Evolutionary conservation across 768 basidiomycete species (phyloP).

Genomic region (Suillus decipiens): DNA sequence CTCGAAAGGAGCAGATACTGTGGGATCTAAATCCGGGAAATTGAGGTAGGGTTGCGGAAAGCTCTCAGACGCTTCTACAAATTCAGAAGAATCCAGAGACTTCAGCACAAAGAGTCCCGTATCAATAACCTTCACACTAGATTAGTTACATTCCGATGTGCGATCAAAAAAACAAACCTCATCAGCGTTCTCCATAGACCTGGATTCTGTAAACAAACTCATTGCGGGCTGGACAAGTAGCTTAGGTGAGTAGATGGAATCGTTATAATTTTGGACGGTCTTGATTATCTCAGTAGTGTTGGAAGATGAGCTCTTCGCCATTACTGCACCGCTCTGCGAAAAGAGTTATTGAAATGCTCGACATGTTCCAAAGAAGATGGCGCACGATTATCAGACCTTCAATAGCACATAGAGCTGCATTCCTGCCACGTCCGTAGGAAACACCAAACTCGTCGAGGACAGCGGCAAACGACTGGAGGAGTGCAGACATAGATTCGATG

Average conservation of each 20-base stretch:
- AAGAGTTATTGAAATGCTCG: not conserved
- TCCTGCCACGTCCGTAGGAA: conserved; percentile 80
- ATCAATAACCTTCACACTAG: conserved; percentile 64
- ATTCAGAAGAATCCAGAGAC: conserved; percentile 60
- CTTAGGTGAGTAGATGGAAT: conserved; percentile 57
- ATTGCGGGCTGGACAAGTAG: conserved; percentile 66
- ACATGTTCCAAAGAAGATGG: conserved; percentile 5
- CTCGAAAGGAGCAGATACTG: conserved; percentile 52
- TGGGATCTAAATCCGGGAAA: conserved; percentile 44
- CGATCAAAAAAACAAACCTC: conserved; percentile 49
- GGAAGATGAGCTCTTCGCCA: conserved; percentile 62
- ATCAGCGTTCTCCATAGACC: conserved; percentile 51
- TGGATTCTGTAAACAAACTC: conserved; percentile 47
- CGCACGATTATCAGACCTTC: conserved; percentile 78
- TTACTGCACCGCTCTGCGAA: conserved; percentile 61
- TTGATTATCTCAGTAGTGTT: conserved; percentile 68
- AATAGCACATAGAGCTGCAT: conserved; percentile 77
- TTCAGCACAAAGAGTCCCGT: conserved; percentile 64
- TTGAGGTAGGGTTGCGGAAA: conserved; percentile 68
- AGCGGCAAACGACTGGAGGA: conserved; percentile 81
- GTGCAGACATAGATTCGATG: conserved; percentile 72
- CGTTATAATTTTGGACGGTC: conserved; percentile 70
- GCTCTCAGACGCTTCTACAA: conserved; percentile 54
- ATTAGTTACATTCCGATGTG: conserved; percentile 11
- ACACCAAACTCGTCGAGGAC: conserved; percentile 91